Evolutionary conservation across 352 stramenopile species (phyloP).

Genomic region (Pythium plurisporium): DNA sequence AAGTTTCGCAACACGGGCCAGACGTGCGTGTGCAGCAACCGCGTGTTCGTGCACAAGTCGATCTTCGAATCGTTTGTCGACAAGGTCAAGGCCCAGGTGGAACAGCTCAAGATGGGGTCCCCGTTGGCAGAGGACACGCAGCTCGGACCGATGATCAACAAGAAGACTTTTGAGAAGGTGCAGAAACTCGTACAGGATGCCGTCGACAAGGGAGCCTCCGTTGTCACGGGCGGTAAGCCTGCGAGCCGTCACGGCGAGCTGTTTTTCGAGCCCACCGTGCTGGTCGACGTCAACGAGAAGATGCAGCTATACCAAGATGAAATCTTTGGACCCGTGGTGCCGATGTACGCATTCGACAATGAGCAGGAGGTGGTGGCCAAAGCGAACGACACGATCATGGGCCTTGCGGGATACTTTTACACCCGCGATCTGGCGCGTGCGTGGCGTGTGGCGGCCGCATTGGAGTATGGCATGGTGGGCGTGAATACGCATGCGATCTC

Average conservation of each 20-base stretch:
- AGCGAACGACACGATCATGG: constrained; percentile 90
- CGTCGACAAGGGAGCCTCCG: constrained; percentile 85
- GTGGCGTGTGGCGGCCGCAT: constrained; percentile 81
- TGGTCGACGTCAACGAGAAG: constrained; percentile 80
- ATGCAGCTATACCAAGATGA: constrained; percentile 94
- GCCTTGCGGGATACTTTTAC: constrained; percentile 95
- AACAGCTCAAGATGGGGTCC: constrained; percentile 86
- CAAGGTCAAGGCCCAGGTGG: constrained; percentile 63
- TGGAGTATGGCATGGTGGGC: constrained; percentile 94
- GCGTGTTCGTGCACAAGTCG: constrained; percentile 93
- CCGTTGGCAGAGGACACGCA: constrained; percentile 71
- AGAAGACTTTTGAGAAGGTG: constrained; percentile 86
- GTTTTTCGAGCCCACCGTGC: constrained; percentile 95
- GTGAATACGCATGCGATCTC: constrained; percentile 91
- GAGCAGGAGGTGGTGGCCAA: constrained; percentile 93
- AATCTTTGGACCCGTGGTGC: constrained; percentile 96
- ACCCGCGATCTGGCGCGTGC: constrained; percentile 85
- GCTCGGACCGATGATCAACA: constrained; percentile 95
- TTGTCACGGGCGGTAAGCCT: constrained; percentile 78
- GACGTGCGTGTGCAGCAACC: constrained; percentile 86
- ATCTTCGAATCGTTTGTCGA: constrained; percentile 93
- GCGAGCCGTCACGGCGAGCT: constrained; percentile 50
- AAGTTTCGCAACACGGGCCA: constrained; percentile 91
- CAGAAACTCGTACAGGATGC: constrained; percentile 85
- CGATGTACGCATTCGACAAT: constrained; percentile 91